phyloP scores from a whole-genome alignment of 2,329 filamentous ascomycete genomes.

The Aureobasidium sp. region DNA sequence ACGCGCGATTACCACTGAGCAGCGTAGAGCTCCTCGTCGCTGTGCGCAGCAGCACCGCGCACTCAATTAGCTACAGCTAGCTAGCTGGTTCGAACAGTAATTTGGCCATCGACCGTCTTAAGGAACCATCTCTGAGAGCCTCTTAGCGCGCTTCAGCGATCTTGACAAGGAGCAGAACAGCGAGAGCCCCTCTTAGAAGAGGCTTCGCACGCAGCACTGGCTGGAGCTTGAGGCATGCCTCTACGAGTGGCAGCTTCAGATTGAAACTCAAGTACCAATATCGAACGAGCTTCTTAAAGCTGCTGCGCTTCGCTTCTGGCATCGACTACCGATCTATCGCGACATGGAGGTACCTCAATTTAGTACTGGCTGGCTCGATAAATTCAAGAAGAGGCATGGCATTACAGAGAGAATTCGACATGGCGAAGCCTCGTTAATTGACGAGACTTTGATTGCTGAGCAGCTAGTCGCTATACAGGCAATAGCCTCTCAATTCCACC shows the following conservation, averaged over 20 bases:
- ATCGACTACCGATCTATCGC: not conserved
- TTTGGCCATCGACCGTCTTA: too few species aligned
- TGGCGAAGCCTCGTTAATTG: constrained; percentile 1
- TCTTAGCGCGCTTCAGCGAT: too few species aligned
- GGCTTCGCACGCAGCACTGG: not conserved
- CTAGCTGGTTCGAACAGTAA: too few species aligned
- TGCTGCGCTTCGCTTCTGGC: not conserved
- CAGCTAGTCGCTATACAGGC: too few species aligned
- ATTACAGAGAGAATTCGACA: not conserved
- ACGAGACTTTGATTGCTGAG: not conserved
- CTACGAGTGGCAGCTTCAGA: not conserved
- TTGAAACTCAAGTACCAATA: not conserved
- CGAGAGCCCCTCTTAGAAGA: not conserved
- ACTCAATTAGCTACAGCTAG: too few species aligned
- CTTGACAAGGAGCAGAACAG: not conserved
- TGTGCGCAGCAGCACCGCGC: too few species aligned
- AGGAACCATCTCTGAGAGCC: not conserved
- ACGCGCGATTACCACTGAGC: too few species aligned
- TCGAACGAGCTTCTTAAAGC: not conserved
- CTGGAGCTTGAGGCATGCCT: not conserved
- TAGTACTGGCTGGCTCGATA: constrained; percentile 14
- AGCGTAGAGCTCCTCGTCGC: too few species aligned
- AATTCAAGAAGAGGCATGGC: constrained; percentile 12
- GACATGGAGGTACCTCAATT: constrained; percentile 18
- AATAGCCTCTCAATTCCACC: too few species aligned